phyloP scores from a whole-genome alignment of 2,329 filamentous ascomycete species.

The Lachnellula cervina region DNA sequence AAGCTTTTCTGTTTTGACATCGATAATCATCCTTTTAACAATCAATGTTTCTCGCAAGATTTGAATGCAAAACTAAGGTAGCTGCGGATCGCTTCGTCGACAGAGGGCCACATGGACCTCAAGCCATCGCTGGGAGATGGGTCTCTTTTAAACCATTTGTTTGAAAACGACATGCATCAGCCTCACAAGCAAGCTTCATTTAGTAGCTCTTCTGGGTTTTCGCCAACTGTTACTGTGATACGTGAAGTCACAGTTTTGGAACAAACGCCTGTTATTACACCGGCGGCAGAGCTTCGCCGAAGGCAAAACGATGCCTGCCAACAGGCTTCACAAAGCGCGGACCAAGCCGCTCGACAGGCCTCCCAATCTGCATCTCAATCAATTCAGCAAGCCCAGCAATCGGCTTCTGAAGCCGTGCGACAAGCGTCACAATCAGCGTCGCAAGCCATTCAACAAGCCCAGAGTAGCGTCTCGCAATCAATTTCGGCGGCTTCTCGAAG shows the following conservation, averaged over 20 bases:
- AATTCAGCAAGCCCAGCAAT: slow-evolving; percentile 10
- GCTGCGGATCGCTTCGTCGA: not conserved
- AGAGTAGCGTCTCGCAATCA: slow-evolving; percentile 19
- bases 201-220: not conserved
- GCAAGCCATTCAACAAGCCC: slow-evolving; percentile 21
- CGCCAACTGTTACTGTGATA: slow-evolving; percentile 5
- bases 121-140: slow-evolving; percentile 24
- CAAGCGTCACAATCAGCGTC: slow-evolving; percentile 21
- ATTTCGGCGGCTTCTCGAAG: slow-evolving; percentile 25
- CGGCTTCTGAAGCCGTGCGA: slow-evolving; percentile 2
- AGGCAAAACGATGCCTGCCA: slow-evolving; percentile 19
- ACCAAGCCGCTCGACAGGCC: slow-evolving; percentile 22
- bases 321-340: slow-evolving; percentile 23
- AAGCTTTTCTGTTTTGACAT: slow-evolving; percentile 9
- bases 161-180: slow-evolving; percentile 15
- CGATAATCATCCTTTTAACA: slow-evolving; percentile 1
- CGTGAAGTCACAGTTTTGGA: slow-evolving; percentile 12
- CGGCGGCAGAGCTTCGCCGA: slow-evolving; percentile 21
- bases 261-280: slow-evolving; percentile 20
- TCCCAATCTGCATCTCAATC: slow-evolving; percentile 23
- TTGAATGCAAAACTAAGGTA: not conserved
- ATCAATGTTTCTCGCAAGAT: slow-evolving; percentile 7
- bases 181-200: slow-evolving; percentile 5
- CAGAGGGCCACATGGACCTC: slow-evolving; percentile 11
- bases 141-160: slow-evolving; percentile 11